Conservation (phyloP, 78 protist genomes). For the Protostelium mycophagum region DNA sequence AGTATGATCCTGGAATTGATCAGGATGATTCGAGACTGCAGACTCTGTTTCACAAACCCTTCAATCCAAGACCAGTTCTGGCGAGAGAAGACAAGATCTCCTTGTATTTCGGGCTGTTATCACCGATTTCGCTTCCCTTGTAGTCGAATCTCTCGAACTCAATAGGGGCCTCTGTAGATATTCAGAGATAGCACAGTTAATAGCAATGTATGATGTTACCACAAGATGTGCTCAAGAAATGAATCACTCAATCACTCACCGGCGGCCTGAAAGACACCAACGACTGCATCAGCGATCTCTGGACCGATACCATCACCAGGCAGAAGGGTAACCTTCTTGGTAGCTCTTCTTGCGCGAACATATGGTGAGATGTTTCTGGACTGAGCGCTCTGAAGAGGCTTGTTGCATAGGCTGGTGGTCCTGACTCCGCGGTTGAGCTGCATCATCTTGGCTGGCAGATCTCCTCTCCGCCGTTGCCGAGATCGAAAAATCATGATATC, state of each 20-base stretch:
- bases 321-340: constrained; percentile 62
- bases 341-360: background rate
- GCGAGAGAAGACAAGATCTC: constrained; percentile 17
- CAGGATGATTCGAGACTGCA: background rate
- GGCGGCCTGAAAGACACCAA: constrained; percentile 66
- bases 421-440: background rate
- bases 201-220: background rate
- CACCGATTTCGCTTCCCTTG: constrained; percentile 8
- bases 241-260: background rate
- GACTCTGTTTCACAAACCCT: constrained; percentile 11
- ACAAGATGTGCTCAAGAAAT: background rate
- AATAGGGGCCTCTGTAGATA: constrained; percentile 41
- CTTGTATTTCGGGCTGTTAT: background rate
- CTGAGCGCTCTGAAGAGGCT: background rate
- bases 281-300: constrained; percentile 65
- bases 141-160: constrained; percentile 62
- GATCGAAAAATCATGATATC: too few species aligned
- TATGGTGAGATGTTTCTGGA: background rate
- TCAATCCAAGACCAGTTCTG: constrained; percentile 59
- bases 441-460: background rate
- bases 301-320: constrained; percentile 85
- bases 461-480: too few species aligned
- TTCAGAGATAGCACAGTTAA: background rate
- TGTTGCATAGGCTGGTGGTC: background rate
- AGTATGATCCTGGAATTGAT: background rate